Evolutionary conservation across 202 grass and related monocot species (phyloP), one percentile per base, ranked within the genome.

Genomic region (Alloteropsis angusta): DNA sequence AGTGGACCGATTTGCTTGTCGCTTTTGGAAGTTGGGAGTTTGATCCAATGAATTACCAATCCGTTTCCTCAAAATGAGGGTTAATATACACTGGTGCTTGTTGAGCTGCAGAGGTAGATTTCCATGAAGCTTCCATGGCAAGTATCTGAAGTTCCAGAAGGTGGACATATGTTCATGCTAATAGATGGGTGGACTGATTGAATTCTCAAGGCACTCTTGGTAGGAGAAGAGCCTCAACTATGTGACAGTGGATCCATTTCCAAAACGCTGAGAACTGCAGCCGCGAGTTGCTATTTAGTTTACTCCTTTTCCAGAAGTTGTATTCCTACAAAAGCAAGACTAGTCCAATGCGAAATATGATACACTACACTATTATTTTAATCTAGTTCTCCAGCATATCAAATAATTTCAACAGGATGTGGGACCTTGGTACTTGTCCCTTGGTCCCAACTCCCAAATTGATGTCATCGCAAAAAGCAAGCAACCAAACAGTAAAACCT

Each of bases 1-100:
- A 97, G 85, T 78, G 84, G 53, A 81, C 83, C 72, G 87, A 96
- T 83, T 67, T 96, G 69, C 87, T 88, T 34, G 90, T 96, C n/a
- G 75, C 80, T 68, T 92, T 90, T 53, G 85, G 83, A 53, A 88
- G 63, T 26, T 87, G 52, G 65, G n/a, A 92, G 62, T 85, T 93
- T 17, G 76, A 86, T 47, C 82, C 87, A 19, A 85, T 90, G 75
- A 86, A 81, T 78, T 53, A 80, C 71, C 14, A 71, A 88, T 39
- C 88, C 81, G 23, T 89, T 93, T 83, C 84, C 90, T 38, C 41
- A 86, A 82, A 82, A 84, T 87, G 81, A 2, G 71, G 91, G 32
- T 82, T 57, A 14, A 74, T 87, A 47, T 86, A 97, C 71, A 68
- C 53, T 92, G 48, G 82, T 92, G 66, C 72, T 80, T 42, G 76